Base-by-base conservation (phyloP, 441 rosid genomes). In the Corymbia calophylla region DNA sequence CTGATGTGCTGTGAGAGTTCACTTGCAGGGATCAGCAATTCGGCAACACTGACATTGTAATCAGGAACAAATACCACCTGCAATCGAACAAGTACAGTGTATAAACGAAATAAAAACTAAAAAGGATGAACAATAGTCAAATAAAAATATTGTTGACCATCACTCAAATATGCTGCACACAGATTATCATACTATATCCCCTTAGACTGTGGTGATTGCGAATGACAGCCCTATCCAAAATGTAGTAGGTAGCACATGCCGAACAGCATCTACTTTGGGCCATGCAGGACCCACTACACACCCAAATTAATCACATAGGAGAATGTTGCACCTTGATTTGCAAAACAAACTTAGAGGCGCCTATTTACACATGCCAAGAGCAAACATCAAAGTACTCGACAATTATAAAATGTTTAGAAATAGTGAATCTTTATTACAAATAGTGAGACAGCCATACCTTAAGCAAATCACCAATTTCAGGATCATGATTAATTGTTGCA, bases 1-100 rank as follows among this genome's bases (percentile, higher is more conserved):
- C 99, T 98, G 96, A 98, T 98, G 91, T 97, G 99, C 90, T 98
- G 97, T 87, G 99, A 98, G 89, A 98, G 97, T 94, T 98, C 99
- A 91, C 99, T 98, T 35, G 97, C 98, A 92, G 99, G 99, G 91
- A 98, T 98, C 87, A 98, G 99, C 94, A 94, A 88, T 91, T 98
- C 99, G 88, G 99, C 99, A 85, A 98, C 99, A 88, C 98, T 96
- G 90, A 98, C 99, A 89, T 98, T 98, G 94, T 98, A 97, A 92
- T 98, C 98, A 58, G 99, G 99, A 89, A 98, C 96, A 93, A 98
- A 96, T 81, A 97, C 89, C 88, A 98, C 99, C 99, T 98, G 92
- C 89, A 90, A 87, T 32, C 15, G 54, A 54, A 39, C 9, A 73
- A 39, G 17, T 73, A 7, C n/a, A 13, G 84, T 44, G 49, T 23